Evolutionary conservation across 768 basidiomycete genomes (phyloP).

Genomic region (Lactarius tabidus): DNA sequence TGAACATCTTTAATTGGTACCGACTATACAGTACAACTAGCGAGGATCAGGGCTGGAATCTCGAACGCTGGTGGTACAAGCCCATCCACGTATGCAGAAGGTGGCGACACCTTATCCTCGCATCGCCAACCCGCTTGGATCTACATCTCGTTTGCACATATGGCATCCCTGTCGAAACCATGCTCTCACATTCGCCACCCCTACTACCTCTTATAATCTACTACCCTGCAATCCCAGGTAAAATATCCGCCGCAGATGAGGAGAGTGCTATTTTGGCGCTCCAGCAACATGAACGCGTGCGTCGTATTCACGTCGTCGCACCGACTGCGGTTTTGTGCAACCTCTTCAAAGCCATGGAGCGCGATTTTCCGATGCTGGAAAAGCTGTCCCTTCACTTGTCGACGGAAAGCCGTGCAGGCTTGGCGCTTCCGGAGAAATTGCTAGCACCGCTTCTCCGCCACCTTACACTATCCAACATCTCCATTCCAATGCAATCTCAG

Average conservation of each 20-base stretch:
- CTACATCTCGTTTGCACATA: slow-evolving; percentile 9
- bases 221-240: not conserved
- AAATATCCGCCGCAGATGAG: not conserved
- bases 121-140: not conserved
- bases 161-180: slow-evolving; percentile 2
- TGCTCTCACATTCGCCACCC: slow-evolving; percentile 5
- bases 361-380: slow-evolving; percentile 1
- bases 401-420: not conserved
- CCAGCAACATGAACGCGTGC: slow-evolving; percentile 4
- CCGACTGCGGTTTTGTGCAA: not conserved
- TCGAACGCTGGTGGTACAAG: slow-evolving; percentile 17
- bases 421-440: not conserved
- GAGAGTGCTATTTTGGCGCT: not conserved
- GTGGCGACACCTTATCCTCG: slow-evolving; percentile 9
- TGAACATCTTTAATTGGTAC: slow-evolving; percentile 5
- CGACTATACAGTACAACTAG: not conserved
- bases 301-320: not conserved
- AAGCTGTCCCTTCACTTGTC: not conserved
- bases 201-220: slow-evolving; percentile 14
- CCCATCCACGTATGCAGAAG: not conserved
- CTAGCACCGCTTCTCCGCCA: not conserved
- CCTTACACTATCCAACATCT: slow-evolving; percentile 7
- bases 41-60: not conserved
- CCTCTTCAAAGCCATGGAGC: slow-evolving; percentile 4
- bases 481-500: not conserved